These are phyloP conservation scores for Aspergillus caelatus DNA, from an alignment of 2,329 filamentous ascomycete genomes.

Conservation along the genomic window DNA sequence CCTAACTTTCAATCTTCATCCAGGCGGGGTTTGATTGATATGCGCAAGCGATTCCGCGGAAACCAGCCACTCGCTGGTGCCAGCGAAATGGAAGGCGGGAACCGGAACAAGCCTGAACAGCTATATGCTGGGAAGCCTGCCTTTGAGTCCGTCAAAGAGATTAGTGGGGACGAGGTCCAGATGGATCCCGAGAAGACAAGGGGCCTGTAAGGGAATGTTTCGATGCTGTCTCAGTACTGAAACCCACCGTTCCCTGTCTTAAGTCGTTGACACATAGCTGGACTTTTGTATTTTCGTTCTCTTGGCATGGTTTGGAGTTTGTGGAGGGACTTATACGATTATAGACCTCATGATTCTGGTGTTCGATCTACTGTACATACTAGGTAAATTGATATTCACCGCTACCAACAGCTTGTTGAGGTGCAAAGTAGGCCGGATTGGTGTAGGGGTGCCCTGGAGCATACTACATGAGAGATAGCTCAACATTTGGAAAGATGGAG, in stretches of 20 bases:
- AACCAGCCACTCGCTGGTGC: conserved; percentile 80
- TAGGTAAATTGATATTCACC: conserved; percentile 4
- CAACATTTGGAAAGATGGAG: neutral
- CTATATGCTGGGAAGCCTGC: conserved; percentile 78
- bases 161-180: conserved; percentile 66
- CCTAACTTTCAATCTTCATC: neutral
- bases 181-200: conserved; percentile 54
- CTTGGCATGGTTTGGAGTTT: conserved; percentile 25
- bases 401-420: neutral
- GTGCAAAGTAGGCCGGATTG: neutral
- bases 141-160: conserved; percentile 67
- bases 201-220: conserved; percentile 36
- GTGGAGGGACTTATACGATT: conserved; percentile 9
- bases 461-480: neutral
- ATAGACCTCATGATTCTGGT: conserved; percentile 3
- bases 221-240: conserved; percentile 4
- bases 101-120: conserved; percentile 58
- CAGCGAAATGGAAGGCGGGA: conserved; percentile 61
- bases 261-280: neutral
- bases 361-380: conserved; percentile 17
- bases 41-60: conserved; percentile 96
- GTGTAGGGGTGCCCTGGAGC: neutral
- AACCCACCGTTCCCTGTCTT: neutral
- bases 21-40: conserved; percentile 86
- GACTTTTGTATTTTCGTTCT: conserved; percentile 7